Percentiles rank a stretch among this genome's conserved stretches.
Evolutionary conservation across 345 rosid species (phyloP).

Genomic region (Eucalyptus microcorys): DNA sequence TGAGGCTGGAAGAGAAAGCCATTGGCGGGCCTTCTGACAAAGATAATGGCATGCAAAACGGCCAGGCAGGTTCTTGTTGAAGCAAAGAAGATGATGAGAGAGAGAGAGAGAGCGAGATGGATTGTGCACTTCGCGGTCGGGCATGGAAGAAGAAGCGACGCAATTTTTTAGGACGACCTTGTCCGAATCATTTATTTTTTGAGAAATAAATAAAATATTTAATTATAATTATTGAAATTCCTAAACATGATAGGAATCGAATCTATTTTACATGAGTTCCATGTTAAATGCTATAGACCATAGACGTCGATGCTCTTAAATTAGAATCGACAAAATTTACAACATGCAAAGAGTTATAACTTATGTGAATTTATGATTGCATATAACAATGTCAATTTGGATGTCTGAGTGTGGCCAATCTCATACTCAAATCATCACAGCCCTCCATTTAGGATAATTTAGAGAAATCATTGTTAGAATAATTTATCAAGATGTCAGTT

Average conservation of each 20-base stretch:
- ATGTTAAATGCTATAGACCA: background rate
- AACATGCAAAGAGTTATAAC: background rate
- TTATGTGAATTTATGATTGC: background rate
- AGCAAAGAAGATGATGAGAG: background rate
- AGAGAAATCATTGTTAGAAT: background rate
- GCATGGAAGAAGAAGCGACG: background rate
- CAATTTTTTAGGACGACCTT: too few relatives aligned
- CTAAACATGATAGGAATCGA: background rate
- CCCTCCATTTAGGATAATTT: background rate
- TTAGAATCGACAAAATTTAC: background rate
- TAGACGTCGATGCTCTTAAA: background rate
- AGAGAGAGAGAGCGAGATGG: background rate
- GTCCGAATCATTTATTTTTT: background rate
- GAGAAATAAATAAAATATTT: background rate
- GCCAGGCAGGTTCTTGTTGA: background rate
- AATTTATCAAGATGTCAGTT: background rate
- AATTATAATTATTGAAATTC: background rate
- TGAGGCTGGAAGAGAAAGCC: constrained; percentile 48
- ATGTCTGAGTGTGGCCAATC: rapidly evolving
- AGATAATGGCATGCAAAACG: background rate
- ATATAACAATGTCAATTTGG: background rate
- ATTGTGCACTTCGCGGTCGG: background rate
- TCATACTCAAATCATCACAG: background rate
- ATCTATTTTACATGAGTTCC: background rate
- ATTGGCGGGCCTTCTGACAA: background rate